Percentiles rank a stretch among this genome's conserved stretches.
phyloP scores from a whole-genome alignment of 2,329 filamentous ascomycete species.

The Trichoderma simmonsii region DNA sequence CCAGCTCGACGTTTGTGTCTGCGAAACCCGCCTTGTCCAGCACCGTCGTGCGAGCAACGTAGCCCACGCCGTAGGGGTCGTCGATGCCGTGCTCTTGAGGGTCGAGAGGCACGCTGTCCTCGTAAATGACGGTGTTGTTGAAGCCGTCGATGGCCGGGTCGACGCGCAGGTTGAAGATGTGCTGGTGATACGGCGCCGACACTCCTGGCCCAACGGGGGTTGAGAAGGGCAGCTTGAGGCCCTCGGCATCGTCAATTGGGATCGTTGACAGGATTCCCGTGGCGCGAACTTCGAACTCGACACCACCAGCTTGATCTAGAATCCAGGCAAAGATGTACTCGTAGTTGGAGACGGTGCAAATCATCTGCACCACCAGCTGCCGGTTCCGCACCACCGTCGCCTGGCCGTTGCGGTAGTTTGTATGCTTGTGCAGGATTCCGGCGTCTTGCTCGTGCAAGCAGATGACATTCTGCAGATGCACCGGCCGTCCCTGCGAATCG shows the following conservation, averaged over 20 bases:
- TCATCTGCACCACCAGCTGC: conserved; percentile 64
- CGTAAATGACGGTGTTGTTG: conserved; percentile 46
- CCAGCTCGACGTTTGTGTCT: conserved; percentile 52
- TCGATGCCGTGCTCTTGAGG: conserved; percentile 43
- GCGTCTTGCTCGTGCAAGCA: conserved; percentile 70
- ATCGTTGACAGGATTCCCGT: conserved; percentile 64
- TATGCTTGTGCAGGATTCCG: conserved; percentile 71
- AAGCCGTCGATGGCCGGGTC: conserved; percentile 59
- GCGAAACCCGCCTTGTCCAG: conserved; percentile 46
- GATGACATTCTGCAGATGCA: conserved; percentile 55
- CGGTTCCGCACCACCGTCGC: conserved; percentile 59
- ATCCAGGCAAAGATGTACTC: conserved; percentile 57
- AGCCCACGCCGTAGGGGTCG: conserved; percentile 62
- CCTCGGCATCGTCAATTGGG: conserved; percentile 55
- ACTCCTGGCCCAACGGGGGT: conserved; percentile 63
- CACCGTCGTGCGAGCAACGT: conserved; percentile 48
- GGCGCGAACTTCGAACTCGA: conserved; percentile 60
- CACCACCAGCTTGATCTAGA: conserved; percentile 60
- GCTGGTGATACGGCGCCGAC: conserved; percentile 67
- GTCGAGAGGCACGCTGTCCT: conserved; percentile 40
- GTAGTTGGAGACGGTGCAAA: conserved; percentile 68
- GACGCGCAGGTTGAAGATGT: conserved; percentile 63
- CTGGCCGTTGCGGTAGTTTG: conserved; percentile 61
- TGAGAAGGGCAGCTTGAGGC: conserved; percentile 45
- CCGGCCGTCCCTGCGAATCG: conserved; percentile 50